Evolutionary conservation across 2,329 filamentous ascomycete genomes (phyloP).

Genomic region (Lachnellula subtilissima): DNA sequence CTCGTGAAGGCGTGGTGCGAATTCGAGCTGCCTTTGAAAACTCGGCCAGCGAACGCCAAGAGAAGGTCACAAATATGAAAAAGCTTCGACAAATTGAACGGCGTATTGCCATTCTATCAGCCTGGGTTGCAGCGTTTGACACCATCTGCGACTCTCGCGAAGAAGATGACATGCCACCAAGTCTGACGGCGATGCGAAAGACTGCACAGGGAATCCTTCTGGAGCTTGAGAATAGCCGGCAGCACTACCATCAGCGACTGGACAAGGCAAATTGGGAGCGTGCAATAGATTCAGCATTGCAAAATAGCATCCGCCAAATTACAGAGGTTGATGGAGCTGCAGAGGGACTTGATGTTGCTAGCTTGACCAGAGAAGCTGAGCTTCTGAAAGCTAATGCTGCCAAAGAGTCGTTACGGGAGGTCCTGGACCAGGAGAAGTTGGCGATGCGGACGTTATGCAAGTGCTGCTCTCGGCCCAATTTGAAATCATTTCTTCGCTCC

Average conservation of each 20-base stretch:
- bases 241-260: slow-evolving; percentile 83
- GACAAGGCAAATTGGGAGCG: slow-evolving; percentile 82
- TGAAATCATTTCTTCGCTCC: slow-evolving; percentile 79
- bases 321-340: slow-evolving; percentile 62
- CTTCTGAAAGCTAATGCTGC: slow-evolving; percentile 78
- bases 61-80: slow-evolving; percentile 75
- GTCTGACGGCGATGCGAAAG: slow-evolving; percentile 72
- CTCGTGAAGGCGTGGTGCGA: slow-evolving; percentile 73
- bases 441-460: slow-evolving; percentile 74
- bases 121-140: slow-evolving; percentile 92
- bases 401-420: slow-evolving; percentile 69
- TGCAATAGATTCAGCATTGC: slow-evolving; percentile 78
- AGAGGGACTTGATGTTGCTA: slow-evolving; percentile 64
- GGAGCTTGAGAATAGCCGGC: slow-evolving; percentile 83
- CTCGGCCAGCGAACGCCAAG: slow-evolving; percentile 68
- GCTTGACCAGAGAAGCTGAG: slow-evolving; percentile 76
- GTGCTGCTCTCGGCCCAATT: slow-evolving; percentile 85
- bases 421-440: slow-evolving; percentile 78
- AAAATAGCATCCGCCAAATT: slow-evolving; percentile 77
- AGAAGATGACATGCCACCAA: slow-evolving; percentile 64
- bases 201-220: slow-evolving; percentile 82
- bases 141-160: slow-evolving; percentile 68
- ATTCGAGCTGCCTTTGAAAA: slow-evolving; percentile 82
- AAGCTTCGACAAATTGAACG: slow-evolving; percentile 78
- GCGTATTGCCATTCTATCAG: slow-evolving; percentile 78